Conservation (phyloP, 2,329 filamentous ascomycete genomes). For the Fonsecaea multimorphosa region DNA sequence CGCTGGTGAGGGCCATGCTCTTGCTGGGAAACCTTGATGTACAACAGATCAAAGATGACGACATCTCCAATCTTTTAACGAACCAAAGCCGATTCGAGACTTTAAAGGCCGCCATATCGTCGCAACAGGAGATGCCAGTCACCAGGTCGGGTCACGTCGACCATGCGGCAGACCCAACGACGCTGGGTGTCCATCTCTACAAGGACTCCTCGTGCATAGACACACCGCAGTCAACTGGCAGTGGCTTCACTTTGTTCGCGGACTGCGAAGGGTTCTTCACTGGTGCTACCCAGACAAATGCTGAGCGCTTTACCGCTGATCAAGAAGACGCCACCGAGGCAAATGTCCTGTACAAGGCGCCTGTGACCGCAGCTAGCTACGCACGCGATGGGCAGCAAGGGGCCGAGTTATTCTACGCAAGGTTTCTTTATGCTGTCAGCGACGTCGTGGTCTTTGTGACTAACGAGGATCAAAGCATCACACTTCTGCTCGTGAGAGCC, state of each 20-base stretch:
- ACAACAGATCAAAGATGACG: neutral
- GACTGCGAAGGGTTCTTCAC: conserved; percentile 20
- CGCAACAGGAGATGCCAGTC: conserved; percentile 8
- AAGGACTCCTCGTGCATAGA: neutral
- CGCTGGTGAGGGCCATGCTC: conserved; percentile 14
- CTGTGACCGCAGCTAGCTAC: conserved; percentile 7
- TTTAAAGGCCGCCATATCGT: conserved; percentile 2
- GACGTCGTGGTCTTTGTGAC: conserved; percentile 21
- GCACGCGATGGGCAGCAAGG: conserved; percentile 7
- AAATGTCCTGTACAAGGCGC: conserved; percentile 14
- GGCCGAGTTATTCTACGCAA: conserved; percentile 14
- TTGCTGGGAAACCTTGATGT: conserved; percentile 6
- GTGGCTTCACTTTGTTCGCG: conserved; percentile 13
- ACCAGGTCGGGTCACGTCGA: conserved; percentile 15
- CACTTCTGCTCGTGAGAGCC: conserved; percentile 6
- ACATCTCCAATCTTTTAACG: neutral
- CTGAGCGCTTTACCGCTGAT: conserved; percentile 6
- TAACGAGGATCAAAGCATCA: conserved; percentile 22
- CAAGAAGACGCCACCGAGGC: conserved; percentile 5
- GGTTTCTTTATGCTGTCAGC: conserved; percentile 15
- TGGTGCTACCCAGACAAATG: conserved; percentile 13
- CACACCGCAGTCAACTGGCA: neutral
- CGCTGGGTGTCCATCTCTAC: conserved; percentile 17
- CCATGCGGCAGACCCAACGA: conserved; percentile 15
- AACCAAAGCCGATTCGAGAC: conserved; percentile 7